Evolutionary conservation across 768 basidiomycete species (phyloP), one percentile per base, ranked within the genome.

Genomic region (Gloeopeniophorella convolvens): DNA sequence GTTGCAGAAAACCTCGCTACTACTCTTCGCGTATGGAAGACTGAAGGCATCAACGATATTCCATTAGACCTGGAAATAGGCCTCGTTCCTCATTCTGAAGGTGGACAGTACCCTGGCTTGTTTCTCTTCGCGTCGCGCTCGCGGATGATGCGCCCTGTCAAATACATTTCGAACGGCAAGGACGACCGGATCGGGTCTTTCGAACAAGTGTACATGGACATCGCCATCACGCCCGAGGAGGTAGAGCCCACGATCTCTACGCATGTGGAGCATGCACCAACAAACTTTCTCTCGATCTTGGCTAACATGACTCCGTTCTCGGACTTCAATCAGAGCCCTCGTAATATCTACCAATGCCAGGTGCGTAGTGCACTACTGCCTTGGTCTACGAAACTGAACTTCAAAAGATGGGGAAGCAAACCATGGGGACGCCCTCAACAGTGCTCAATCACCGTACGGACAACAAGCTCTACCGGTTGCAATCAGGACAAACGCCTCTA

Each of bases 151-250:
- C 77, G 96, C 40, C 94, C 96, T 6, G 95, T 97, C 48, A 93
- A 86, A 63, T 95, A 86, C 67, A 71, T 98, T 34, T 72, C 74
- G 48, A 98, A 97, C 64, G 87, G 86, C 18, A 76, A 76, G 55
- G 76, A 88, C 55, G 96, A 99, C 65, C 88, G 89, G 65, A 76
- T 98, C 47, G 96, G 96, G 3, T 78, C 95, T 7, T 99, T 99
- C 60, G 96, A 99, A 67, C 96, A 99, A 69, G 96, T 97, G 5
- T 99, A 98, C 65, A 92, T 98, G 91, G 90, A 99, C 63, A 89
- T 99, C 63, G 95, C 96, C 3, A 85, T 89, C 60, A 89, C 80
- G 46, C 84, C 83, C 3, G 83, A 85, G 59, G 96, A 96, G 67
- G 84, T 97, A 49, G 74, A 77, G 53, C 52, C 60, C 48, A 81